Evolutionary conservation across 768 basidiomycete species (phyloP), one percentile per base, ranked within the genome.

Genomic region (Lactarius evosmus): DNA sequence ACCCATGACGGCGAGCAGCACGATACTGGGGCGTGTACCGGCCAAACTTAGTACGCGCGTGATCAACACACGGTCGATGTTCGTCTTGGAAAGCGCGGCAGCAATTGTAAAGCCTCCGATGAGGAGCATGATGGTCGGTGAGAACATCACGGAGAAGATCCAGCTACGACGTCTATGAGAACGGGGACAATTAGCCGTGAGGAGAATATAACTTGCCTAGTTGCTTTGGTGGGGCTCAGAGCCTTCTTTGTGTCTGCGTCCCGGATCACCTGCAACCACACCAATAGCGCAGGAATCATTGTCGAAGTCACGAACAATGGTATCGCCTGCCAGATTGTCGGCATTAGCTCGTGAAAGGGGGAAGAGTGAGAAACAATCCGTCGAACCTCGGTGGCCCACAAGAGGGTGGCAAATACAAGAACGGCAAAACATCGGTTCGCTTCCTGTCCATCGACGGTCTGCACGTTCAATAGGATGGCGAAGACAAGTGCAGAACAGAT

Each of bases 61-160:
- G 66, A 98, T 95, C 54, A 98, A 74, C 61, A 98, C 84, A 27
- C 88, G 84, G 76, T 98, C 97, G 65, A 98, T 93, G 67, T 90
- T 90, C 6, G 95, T 95, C 78, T 98, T 98, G 77, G 89, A 91
- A 27, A 99, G 78, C 0, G 95, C 97, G 11, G 95, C 94, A 0
- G 97, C 94, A 67, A 98, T 96, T 9, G 96, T 98, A 80, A 98
- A 96, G 33, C 97, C 96, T 11, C 95, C 95, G 68, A 96, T 93
- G 56, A 98, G 87, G 38, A 99, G 89, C 93, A 98, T 96, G 75
- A 99, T 97, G 0, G 95, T 99, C 0, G 95, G 93, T 0, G 91
- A 91, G 76, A 99, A 98, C 94, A 98, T 98, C 55, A 85, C 82
- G 0, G 93, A 91, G 74, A 98, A 98, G 61, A 98, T 84, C 73